Evolutionary conservation across 441 rosid species (phyloP).

Genomic region (Pelargonium fulgidum): DNA sequence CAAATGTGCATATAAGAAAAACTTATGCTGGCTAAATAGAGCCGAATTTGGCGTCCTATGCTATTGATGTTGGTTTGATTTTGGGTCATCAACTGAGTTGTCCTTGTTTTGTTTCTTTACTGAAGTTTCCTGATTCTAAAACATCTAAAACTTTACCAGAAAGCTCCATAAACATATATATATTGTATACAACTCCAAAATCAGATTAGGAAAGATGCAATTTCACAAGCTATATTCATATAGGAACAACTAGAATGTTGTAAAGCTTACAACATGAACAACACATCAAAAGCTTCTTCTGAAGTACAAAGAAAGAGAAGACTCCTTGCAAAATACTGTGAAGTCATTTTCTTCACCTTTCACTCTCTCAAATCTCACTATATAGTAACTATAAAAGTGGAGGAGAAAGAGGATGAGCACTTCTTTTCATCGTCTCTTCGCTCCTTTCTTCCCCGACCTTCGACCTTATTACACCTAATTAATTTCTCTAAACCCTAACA

Average conservation of each 20-base stretch:
- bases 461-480: slow-evolving; percentile 20
- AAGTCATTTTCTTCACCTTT: slow-evolving; percentile 24
- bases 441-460: slow-evolving; percentile 60
- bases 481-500: too few relatives aligned
- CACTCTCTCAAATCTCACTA: slow-evolving; percentile 31
- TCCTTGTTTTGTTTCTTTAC: too few relatives aligned
- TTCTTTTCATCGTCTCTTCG: slow-evolving; percentile 42
- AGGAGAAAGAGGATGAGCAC: slow-evolving; percentile 99
- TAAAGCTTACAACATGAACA: slow-evolving; percentile 4
- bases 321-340: slow-evolving; percentile 27
- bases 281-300: slow-evolving; percentile 1
- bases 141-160: too few relatives aligned
- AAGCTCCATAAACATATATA: too few relatives aligned
- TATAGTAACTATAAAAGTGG: slow-evolving; percentile 24
- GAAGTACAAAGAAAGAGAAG: slow-evolving; percentile 22
- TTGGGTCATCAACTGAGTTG: too few relatives aligned
- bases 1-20: too few relatives aligned
- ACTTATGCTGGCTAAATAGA: too few relatives aligned
- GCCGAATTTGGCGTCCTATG: too few relatives aligned
- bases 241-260: neutral
- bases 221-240: neutral
- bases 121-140: too few relatives aligned
- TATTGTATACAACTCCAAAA: too few relatives aligned
- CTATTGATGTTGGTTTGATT: too few relatives aligned
- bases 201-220: too few relatives aligned